These are phyloP conservation scores for Mimosa pudica DNA, from an alignment of 306 rosid species.

Conservation along the genomic window DNA sequence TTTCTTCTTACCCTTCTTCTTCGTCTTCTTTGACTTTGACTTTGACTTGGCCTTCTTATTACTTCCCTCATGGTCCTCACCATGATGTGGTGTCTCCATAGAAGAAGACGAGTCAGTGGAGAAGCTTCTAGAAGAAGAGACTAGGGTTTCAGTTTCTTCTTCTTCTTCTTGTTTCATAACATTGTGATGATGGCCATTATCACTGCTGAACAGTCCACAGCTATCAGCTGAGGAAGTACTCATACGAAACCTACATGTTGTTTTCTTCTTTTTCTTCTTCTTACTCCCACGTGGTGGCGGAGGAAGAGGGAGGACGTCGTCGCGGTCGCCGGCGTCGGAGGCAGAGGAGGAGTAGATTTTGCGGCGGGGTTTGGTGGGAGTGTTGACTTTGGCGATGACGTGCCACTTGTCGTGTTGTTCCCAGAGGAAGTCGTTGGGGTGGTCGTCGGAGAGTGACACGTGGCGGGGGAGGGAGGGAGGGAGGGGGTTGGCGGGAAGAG, in stretches of 20 bases:
- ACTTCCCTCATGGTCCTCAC: conserved; percentile 15
- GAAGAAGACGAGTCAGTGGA: conserved; percentile 41
- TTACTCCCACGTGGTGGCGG: conserved; percentile 35
- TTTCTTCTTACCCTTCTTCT: background rate
- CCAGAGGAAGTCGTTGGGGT: conserved; percentile 41
- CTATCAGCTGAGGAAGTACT: conserved; percentile 65
- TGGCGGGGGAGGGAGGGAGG: conserved; percentile 48
- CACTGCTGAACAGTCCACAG: conserved; percentile 50
- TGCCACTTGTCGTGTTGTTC: conserved; percentile 51
- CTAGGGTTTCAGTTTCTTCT: conserved; percentile 63
- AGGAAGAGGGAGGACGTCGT: conserved; percentile 29
- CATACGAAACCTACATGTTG: conserved; percentile 38
- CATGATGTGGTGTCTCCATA: conserved; percentile 24
- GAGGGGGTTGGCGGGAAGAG: conserved; percentile 4
- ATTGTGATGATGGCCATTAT: conserved; percentile 11
- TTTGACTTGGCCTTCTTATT: conserved; percentile 6
- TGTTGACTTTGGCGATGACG: conserved; percentile 48
- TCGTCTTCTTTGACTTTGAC: background rate
- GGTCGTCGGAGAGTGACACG: conserved; percentile 53
- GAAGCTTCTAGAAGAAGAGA: conserved; percentile 59
- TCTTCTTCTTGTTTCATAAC: conserved; percentile 36
- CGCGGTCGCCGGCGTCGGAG: conserved; percentile 40
- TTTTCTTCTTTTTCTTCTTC: conserved; percentile 44
- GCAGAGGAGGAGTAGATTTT: conserved; percentile 57
- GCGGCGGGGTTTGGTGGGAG: conserved; percentile 42